Percentiles rank a stretch among this genome's conserved stretches.
Evolutionary conservation across 257 asterid species (phyloP).

Genomic region (Solanum bulbocastanum): DNA sequence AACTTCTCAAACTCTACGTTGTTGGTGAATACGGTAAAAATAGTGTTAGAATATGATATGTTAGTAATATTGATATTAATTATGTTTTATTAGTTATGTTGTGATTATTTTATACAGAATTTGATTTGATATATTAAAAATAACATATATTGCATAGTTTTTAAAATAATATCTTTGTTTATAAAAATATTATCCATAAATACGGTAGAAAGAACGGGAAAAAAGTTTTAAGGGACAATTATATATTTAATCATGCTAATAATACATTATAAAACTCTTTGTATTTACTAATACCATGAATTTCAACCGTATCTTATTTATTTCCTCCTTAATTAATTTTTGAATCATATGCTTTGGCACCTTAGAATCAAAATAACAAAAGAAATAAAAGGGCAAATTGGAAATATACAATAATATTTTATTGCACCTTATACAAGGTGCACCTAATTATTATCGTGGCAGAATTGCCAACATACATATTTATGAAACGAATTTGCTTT

Average conservation of each 20-base stretch:
- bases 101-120: too few species aligned
- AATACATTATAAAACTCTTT: not conserved
- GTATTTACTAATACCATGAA: too few species aligned
- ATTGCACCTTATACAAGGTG: not conserved
- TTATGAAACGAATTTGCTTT: not conserved
- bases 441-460: not conserved
- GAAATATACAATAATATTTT: not conserved
- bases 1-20: not conserved
- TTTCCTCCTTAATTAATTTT: not conserved
- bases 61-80: too few species aligned
- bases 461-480: not conserved
- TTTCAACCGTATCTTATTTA: not conserved
- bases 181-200: not conserved
- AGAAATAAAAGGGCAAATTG: not conserved
- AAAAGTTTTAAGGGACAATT: not conserved
- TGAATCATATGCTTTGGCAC: not conserved
- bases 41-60: too few species aligned
- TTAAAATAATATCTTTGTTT: too few species aligned
- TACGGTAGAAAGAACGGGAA: accelerated
- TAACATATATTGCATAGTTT: too few species aligned
- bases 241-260: too few species aligned
- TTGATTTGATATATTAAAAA: too few species aligned
- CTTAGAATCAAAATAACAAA: not conserved
- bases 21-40: too few species aligned
- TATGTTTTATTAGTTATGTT: too few species aligned